Evolutionary conservation across 257 asterid genomes (phyloP).

Genomic region (Osmanthus fragrans): DNA sequence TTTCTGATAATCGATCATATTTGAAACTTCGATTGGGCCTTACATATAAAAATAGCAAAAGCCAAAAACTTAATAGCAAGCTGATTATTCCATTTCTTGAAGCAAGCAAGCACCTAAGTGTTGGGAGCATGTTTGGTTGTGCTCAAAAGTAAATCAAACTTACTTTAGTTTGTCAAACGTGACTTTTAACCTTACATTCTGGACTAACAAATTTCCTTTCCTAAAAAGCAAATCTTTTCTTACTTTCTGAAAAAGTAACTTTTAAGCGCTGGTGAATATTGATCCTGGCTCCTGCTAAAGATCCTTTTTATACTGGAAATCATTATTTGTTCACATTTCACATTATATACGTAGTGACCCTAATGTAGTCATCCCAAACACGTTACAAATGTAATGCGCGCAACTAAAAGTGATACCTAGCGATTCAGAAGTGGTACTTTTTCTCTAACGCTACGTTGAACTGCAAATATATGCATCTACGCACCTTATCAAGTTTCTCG

Average conservation of each 20-base stretch:
- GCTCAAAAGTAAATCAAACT: neutral
- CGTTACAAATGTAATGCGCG: slow-evolving; percentile 14
- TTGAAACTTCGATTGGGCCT: too few relatives aligned
- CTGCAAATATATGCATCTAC: neutral
- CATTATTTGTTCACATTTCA: slow-evolving; percentile 5
- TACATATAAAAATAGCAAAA: neutral
- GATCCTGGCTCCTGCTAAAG: neutral
- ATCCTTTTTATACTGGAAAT: neutral
- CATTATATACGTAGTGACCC: neutral
- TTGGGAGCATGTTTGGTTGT: neutral
- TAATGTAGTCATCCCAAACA: neutral
- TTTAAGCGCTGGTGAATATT: too few relatives aligned
- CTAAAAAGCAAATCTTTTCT: neutral
- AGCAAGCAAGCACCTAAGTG: neutral
- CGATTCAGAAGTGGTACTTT: slow-evolving; percentile 18
- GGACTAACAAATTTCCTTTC: neutral
- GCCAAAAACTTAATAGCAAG: neutral
- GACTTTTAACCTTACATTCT: neutral
- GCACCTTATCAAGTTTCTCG: slow-evolving; percentile 85
- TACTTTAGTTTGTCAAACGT: neutral
- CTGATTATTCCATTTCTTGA: neutral
- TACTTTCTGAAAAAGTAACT: too few relatives aligned
- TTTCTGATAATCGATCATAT: too few relatives aligned
- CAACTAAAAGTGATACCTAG: slow-evolving; percentile 31
- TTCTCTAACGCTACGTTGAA: neutral